Base-by-base conservation (phyloP, 2,329 filamentous ascomycete species). In the Ophiostoma populinum region DNA sequence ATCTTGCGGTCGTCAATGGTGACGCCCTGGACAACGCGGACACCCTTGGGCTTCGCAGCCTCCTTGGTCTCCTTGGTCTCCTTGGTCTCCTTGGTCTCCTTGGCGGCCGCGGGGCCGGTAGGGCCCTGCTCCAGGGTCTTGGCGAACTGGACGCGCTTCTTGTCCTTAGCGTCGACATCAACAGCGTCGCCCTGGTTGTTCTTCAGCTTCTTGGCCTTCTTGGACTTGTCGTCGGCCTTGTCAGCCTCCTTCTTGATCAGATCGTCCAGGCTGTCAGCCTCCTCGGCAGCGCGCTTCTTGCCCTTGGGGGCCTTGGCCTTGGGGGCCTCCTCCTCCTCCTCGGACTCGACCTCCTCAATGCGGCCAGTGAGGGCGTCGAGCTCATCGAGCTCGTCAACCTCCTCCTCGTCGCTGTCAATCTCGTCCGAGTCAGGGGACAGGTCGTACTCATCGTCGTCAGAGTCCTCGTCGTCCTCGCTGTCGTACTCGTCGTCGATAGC, bases 91-190 rank as follows among this genome's bases (percentile, higher is more conserved):
- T 37, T 37, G 16, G 19, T 28, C 51, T 57, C 49, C 47, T 52
- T 62, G 43, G 49, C 45, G 3, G 46, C 51, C 5, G 69, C 61
- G 38, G 80, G 76, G 45, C 76, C 75, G 28, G 85, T 92, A 43
- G 90, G 90, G 40, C 90, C 90, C 59, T 92, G 85, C 67, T 95
- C 90, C 43, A 98, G 82, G 59, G 95, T 86, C 71, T 95, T 94
- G 53, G 90, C 87, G 56, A 98, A 98, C 58, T 93, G 83, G 42
- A 98, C 90, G 67, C 94, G 95, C 74, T 94, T 94, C 57, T 80
- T 79, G 38, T 65, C 62, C 66, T 73, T 73, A 41, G 70, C 62
- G 55, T 75, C 74, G 29, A 63, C 60, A 40, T 63, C 59, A 40
- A 79, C 72, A 40, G 90, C 76, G 54, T 94, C 80, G 46, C 87